Base-by-base conservation (phyloP, 176 grass and related monocot genomes). In the Metroxylon sagu region DNA sequence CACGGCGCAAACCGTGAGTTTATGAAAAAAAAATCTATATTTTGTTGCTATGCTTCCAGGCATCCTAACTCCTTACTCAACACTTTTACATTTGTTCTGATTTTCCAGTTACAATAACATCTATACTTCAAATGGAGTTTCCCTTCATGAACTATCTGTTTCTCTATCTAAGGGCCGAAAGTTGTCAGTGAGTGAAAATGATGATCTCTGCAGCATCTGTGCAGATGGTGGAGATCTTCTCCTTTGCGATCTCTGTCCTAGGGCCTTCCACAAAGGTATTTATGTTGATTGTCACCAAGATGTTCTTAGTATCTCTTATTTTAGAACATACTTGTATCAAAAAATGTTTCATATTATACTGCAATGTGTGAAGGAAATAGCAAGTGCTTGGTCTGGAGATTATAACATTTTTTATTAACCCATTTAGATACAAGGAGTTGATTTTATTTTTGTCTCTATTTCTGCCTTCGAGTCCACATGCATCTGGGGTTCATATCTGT, bases 1-100 rank as follows among this genome's bases (percentile, higher is more conserved):
- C 70, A 18, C 73, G 68, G 50, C 77, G 77, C 48, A 80, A 80
- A 62, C 77, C 77, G 77, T 80, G 52, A 80, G 77, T 72, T 59
- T 14, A 48, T 64, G 17, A 26, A 30, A 48, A 17, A 29, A 50
- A 43, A 43, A 43, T 12, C 0, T 29, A 12, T 21, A 65, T 23
- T 50, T 35, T 66, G 25, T 58, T 70, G 49, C 2, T 23, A n/a
- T 49, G 21, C 21, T 66, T 79, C 25, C 28, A 23, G 26, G 5
- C 29, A 58, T 39, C 12, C 31, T 27, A 61, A 51, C 39, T 43
- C 15, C 57, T 19, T 31, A 14, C 51, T 68, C 16, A 39, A 39
- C 17, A 29, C 18, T 19, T 17, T 78, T 53, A 49, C 16, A 57
- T 51, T 25, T 57, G 18, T 35, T 29, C 56, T 54, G 26, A 48